A percentile compares a stretch with the other conserved stretches of the same genome.
Conservation (phyloP, 352 stramenopile species). For the Saprolegnia parasitica region DNA sequence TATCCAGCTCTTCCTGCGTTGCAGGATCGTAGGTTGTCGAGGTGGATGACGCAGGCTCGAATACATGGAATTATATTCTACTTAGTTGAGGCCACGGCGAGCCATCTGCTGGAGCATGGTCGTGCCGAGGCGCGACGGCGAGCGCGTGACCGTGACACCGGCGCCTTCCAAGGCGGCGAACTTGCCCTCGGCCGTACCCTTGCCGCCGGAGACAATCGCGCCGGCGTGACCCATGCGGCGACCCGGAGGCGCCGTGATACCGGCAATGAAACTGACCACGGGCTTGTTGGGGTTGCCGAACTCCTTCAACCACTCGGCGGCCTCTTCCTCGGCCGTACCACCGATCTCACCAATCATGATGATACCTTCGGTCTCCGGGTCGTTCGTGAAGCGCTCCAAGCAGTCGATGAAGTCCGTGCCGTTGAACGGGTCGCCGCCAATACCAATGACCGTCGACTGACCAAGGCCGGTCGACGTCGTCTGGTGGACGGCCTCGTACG, state of each 20-base stretch:
- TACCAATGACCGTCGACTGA: slow-evolving; percentile 99
- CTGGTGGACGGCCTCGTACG: slow-evolving; percentile 98
- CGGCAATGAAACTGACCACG: slow-evolving; percentile 99
- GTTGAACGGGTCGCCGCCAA: slow-evolving; percentile 99
- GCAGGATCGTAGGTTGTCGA: not conserved
- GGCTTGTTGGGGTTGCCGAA: slow-evolving; percentile 98
- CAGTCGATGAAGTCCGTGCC: slow-evolving; percentile 99
- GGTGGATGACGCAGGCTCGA: not conserved
- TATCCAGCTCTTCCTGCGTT: not conserved
- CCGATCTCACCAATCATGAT: slow-evolving; percentile 99
- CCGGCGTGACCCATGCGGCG: slow-evolving; percentile 99
- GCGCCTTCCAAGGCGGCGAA: slow-evolving; percentile 94
- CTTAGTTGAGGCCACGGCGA: slow-evolving; percentile 25
- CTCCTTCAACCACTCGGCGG: slow-evolving; percentile 96
- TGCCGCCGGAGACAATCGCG: slow-evolving; percentile 98
- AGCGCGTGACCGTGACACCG: slow-evolving; percentile 95
- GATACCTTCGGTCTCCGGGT: slow-evolving; percentile 98
- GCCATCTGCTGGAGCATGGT: slow-evolving; percentile 96
- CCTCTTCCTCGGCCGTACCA: slow-evolving; percentile 96
- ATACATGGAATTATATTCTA: slow-evolving; percentile 18
- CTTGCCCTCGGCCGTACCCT: slow-evolving; percentile 97
- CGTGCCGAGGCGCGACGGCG: slow-evolving; percentile 92
- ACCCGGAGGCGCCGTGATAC: slow-evolving; percentile 96
- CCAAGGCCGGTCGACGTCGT: slow-evolving; percentile 95
- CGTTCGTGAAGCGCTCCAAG: slow-evolving; percentile 98